A percentile compares a stretch with the other conserved stretches of the same genome.
These are phyloP conservation scores for Mycena belliarum DNA, from an alignment of 768 basidiomycete genomes.

Conservation along the genomic window DNA sequence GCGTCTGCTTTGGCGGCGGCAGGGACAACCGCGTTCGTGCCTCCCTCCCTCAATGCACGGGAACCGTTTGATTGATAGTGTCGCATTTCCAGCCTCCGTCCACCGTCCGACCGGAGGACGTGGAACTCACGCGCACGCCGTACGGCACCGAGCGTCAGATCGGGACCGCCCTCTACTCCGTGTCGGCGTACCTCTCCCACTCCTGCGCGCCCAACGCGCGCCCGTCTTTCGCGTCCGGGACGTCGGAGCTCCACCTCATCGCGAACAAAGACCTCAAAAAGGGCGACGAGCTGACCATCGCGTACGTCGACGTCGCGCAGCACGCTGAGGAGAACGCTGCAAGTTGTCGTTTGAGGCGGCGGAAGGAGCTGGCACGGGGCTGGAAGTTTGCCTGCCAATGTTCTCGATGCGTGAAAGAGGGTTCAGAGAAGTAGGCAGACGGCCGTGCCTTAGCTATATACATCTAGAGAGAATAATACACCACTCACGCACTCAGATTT, in stretches of 20 bases:
- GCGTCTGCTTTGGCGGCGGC: slow-evolving; percentile 66
- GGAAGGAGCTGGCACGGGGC: slow-evolving; percentile 74
- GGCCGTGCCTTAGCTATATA: too few relatives aligned
- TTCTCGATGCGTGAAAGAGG: slow-evolving; percentile 62
- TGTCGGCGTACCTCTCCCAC: slow-evolving; percentile 78
- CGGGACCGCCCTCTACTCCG: slow-evolving; percentile 72
- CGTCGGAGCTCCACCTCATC: slow-evolving; percentile 68
- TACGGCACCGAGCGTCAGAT: slow-evolving; percentile 75
- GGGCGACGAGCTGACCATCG: slow-evolving; percentile 75
- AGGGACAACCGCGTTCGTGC: slow-evolving; percentile 65
- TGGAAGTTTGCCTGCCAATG: slow-evolving; percentile 84
- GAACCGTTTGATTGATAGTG: not conserved
- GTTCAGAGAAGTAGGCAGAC: slow-evolving; percentile 4
- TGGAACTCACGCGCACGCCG: slow-evolving; percentile 76
- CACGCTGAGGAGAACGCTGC: slow-evolving; percentile 50
- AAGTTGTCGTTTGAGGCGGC: slow-evolving; percentile 63
- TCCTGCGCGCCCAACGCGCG: slow-evolving; percentile 71
- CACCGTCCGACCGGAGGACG: slow-evolving; percentile 61
- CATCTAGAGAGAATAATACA: too few relatives aligned
- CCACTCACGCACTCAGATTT: too few relatives aligned
- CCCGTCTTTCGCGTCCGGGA: slow-evolving; percentile 66
- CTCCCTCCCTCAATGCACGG: not conserved
- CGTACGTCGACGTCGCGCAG: slow-evolving; percentile 71
- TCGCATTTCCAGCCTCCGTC: slow-evolving; percentile 47
- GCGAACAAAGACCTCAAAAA: slow-evolving; percentile 67